Evolutionary conservation across 257 asterid genomes (phyloP), one percentile per base, ranked within the genome.

Genomic region (Ophiorrhiza pumila): DNA sequence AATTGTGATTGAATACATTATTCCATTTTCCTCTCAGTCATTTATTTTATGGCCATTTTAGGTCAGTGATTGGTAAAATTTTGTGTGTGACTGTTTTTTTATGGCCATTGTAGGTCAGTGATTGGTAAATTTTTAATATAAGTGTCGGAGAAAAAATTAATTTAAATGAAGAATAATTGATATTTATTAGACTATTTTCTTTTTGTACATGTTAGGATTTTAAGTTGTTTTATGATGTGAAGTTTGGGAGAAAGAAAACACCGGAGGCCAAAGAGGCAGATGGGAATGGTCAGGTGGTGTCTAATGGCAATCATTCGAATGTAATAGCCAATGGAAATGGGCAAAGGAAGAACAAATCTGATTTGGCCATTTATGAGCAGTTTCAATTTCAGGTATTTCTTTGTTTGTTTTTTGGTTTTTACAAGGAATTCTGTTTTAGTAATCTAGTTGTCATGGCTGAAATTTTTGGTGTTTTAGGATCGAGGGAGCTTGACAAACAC

Each of bases 191-290:
- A 65, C 41, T 46, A 64, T 73, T 83, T 67, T 72, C 79, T 76
- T 76, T 69, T 71, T 80, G 75, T 70, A 63, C 80, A 80, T 82
- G 22, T 72, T 84, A 94, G 96, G 95, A 93, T 80, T 93, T 93
- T 83, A 88, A 93, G 90, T 83, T 88, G 80, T 89, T 81, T 77
- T 91, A 94, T 84, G 98, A 93, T 77, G 78, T 83, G 35, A 89
- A 94, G 93, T 91, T 94, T 87, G 98, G 98, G 96, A 90, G 96
- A 91, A 94, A 90, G 91, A 91, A 73, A 77, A 78, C 69, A 72
- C 74, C 72, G 2, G 82, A 85, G 78, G 70, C 53, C 43, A 77
- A 82, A 57, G 87, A 81, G 79, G 80, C 18, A n/a, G 80, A 83
- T 77, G 74, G 77, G 53, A 80, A 82, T 80, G 83, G 80, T 74